These are phyloP conservation scores for Phytophthora cactorum DNA, from an alignment of 352 stramenopile genomes.

Conservation along the genomic window DNA sequence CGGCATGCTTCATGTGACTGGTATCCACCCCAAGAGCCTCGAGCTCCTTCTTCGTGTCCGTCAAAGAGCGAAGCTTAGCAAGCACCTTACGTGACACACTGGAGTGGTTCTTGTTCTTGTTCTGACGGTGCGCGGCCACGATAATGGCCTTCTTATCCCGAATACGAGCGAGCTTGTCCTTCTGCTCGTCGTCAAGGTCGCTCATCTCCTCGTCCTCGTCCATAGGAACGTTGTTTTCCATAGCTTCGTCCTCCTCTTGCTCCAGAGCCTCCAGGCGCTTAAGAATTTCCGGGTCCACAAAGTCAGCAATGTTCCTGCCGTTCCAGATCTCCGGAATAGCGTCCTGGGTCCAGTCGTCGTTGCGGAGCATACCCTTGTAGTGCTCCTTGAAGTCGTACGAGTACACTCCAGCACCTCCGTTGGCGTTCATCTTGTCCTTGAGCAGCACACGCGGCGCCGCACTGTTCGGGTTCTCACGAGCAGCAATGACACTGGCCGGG, in stretches of 20 bases:
- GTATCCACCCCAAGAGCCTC: conserved; percentile 92
- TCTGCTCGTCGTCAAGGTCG: conserved; percentile 96
- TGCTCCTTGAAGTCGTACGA: conserved; percentile 97
- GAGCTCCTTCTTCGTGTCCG: conserved; percentile 91
- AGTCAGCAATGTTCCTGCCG: conserved; percentile 99
- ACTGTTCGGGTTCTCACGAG: conserved; percentile 66
- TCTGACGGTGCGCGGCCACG: conserved; percentile 84
- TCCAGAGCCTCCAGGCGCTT: conserved; percentile 96
- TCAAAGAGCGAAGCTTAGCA: conserved; percentile 73
- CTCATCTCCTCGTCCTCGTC: conserved; percentile 87
- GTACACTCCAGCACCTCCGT: conserved; percentile 98
- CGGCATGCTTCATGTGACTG: conserved; percentile 91
- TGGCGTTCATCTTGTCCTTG: conserved; percentile 93
- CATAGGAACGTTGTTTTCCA: conserved; percentile 92
- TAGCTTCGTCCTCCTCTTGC: conserved; percentile 96
- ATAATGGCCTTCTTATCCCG: conserved; percentile 89
- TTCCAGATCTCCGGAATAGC: conserved; percentile 99
- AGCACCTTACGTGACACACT: conserved; percentile 89
- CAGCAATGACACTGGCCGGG: conserved; percentile 91
- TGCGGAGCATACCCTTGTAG: conserved; percentile 95
- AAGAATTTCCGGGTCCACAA: conserved; percentile 98
- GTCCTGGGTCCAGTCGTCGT: conserved; percentile 97
- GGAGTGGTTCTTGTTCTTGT: conserved; percentile 96
- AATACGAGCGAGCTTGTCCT: conserved; percentile 88
- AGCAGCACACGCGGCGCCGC: conserved; percentile 56